Base-by-base conservation (phyloP, 768 basidiomycete genomes). In the Harrya chromipes region DNA sequence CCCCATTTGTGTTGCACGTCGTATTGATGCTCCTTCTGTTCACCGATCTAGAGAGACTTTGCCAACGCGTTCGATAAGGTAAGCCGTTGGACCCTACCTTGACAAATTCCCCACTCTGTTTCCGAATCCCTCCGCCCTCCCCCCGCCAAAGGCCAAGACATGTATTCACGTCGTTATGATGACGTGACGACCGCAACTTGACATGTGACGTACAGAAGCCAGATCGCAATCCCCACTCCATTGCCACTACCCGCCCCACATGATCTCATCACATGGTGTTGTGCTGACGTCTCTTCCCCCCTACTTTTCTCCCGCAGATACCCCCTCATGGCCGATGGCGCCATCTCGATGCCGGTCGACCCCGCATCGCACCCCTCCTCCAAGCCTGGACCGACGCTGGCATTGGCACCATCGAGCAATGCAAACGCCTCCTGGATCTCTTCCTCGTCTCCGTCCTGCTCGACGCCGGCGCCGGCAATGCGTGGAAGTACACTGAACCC, bases 401-500 rank as follows among this genome's bases (percentile, higher is more conserved):
- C 17, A 63, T 79, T 6, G 76, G 80, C 57, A 50, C 62, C 2
- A 79, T 74, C 46, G 85, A 94, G 60, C 77, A 79, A 37, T 78
- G 83, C 44, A 81, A 83, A 50, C 79, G 92, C 1, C 74, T 92
- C 29, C 76, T 98, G 64, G 95, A 98, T 70, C 80, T 97, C 35
- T 94, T 94, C 72, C 70, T 84, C 46, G 87, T 91, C 26, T 93
- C 92, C 11, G 95, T 98, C 8, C 77, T 98, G 13, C 82, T 99
- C 31, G 95, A 98, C 59, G 95, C 94, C 0, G 94, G 94, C 1
- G 95, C 94, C 0, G 95, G 94, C 0, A 85, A 80, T 48, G 60
- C 70, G 1, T 98, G 94, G 94, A 68, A 67, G 11, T 98, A 87
- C 67, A 74, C 70, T 7, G 93, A 94, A 49, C 65, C 75, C 6